phyloP scores from a whole-genome alignment of 768 basidiomycete species.

The Tylopilus intermedius region DNA sequence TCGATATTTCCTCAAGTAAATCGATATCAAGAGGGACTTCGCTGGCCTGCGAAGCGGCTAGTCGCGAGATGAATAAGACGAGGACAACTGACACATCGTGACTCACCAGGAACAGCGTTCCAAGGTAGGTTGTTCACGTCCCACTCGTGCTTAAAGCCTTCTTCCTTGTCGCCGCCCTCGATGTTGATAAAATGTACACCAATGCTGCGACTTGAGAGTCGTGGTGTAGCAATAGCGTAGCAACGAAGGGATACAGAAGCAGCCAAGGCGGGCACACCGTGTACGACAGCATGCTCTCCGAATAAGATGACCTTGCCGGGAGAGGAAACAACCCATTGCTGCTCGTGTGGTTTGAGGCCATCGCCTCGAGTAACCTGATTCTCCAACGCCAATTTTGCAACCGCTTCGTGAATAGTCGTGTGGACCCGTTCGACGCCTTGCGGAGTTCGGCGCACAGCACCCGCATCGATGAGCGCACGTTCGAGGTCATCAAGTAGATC shows the following conservation, averaged over 20 bases:
- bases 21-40: slow-evolving; percentile 56
- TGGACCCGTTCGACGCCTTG: slow-evolving; percentile 37
- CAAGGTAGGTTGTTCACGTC: slow-evolving; percentile 72
- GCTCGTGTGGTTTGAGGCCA: slow-evolving; percentile 24
- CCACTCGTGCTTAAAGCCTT: slow-evolving; percentile 75
- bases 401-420: slow-evolving; percentile 55
- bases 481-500: slow-evolving; percentile 96
- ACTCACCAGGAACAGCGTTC: slow-evolving; percentile 53
- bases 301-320: slow-evolving; percentile 98
- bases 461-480: slow-evolving; percentile 84
- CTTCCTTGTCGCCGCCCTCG: slow-evolving; percentile 26
- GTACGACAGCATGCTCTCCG: slow-evolving; percentile 97
- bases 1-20: slow-evolving; percentile 67
- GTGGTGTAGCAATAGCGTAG: slow-evolving; percentile 77
- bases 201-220: slow-evolving; percentile 46
- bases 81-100: background rate
- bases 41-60: slow-evolving; percentile 15
- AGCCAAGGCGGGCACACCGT: slow-evolving; percentile 95
- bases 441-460: slow-evolving; percentile 66
- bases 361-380: slow-evolving; percentile 16
- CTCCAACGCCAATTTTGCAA: slow-evolving; percentile 57
- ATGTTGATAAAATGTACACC: slow-evolving; percentile 74
- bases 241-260: slow-evolving; percentile 94
- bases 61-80: background rate
- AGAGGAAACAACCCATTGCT: slow-evolving; percentile 86